A percentile compares a stretch with the other conserved stretches of the same genome.
Evolutionary conservation across 495 filamentous ascomycete genomes (phyloP).

Genomic region (Cladorrhinum samala): DNA sequence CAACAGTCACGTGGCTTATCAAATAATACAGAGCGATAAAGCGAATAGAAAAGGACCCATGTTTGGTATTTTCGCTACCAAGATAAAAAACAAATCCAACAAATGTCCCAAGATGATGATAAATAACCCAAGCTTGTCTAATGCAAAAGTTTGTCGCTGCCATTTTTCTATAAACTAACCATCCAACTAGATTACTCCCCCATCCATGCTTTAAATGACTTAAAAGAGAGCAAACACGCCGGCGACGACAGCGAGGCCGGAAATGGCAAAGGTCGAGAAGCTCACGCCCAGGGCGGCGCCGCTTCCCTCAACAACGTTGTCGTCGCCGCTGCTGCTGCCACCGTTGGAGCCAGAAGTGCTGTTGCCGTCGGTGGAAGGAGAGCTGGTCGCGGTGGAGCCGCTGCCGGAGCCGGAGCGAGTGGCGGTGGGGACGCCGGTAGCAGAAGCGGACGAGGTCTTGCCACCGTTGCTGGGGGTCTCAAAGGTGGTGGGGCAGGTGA

Average conservation of each 20-base stretch:
- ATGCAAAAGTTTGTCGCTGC: neutral
- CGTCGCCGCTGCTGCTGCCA: too few species aligned
- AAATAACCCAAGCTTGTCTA: neutral
- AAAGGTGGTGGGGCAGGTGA: constrained; percentile 47
- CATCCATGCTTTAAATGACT: neutral
- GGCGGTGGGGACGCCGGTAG: constrained; percentile 17
- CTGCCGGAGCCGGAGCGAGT: neutral
- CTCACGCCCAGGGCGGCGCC: constrained; percentile 12
- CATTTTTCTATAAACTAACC: neutral
- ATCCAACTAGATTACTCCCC: constrained; percentile 2
- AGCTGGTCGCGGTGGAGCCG: constrained; percentile 5
- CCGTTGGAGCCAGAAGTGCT: neutral
- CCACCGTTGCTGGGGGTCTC: constrained; percentile 21
- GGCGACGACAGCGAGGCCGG: constrained; percentile 17
- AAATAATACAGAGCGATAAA: too few species aligned
- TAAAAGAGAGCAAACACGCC: constrained; percentile 23
- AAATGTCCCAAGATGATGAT: neutral
- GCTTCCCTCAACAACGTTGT: neutral
- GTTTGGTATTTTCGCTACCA: neutral
- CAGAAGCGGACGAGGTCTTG: constrained; percentile 6
- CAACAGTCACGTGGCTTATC: too few species aligned
- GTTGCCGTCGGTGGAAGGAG: neutral
- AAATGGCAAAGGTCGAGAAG: constrained; percentile 12
- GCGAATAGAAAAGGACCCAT: neutral
- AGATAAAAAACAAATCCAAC: neutral